These are phyloP conservation scores for Fusarium neocosmosporiellum DNA, from an alignment of 2,329 filamentous ascomycete genomes.

Conservation along the genomic window DNA sequence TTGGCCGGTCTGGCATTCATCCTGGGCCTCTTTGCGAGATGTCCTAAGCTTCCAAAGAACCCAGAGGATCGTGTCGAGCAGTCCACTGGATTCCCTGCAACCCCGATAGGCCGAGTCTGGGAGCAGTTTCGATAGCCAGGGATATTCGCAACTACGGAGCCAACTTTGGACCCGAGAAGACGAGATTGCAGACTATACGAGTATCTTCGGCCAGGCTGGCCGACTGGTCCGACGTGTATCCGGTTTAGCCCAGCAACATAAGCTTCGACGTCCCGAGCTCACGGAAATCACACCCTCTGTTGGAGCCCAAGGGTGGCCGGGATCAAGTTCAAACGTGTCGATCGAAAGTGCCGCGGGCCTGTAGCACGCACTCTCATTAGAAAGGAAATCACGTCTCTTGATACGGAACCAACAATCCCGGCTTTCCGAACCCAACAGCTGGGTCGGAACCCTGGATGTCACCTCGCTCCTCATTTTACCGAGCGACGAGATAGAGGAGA, in stretches of 20 bases:
- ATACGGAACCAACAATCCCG: constrained; percentile 4
- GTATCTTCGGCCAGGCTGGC: not conserved
- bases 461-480: constrained; percentile 14
- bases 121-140: not conserved
- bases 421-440: constrained; percentile 8
- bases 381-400: constrained; percentile 9
- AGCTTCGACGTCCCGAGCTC: constrained; percentile 18
- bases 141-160: not conserved
- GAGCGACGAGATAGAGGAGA: constrained; percentile 23
- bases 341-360: constrained; percentile 13
- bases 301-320: constrained; percentile 15
- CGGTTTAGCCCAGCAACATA: not conserved
- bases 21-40: constrained; percentile 33
- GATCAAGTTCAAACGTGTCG: constrained; percentile 22
- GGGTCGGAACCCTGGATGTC: not conserved
- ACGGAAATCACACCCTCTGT: constrained; percentile 12
- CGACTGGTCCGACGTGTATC: constrained; percentile 6
- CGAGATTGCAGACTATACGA: not conserved
- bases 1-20: constrained; percentile 32
- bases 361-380: not conserved
- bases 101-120: constrained; percentile 26
- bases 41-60: constrained; percentile 32
- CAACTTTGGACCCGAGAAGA: constrained; percentile 1
- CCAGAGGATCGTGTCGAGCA: constrained; percentile 3
- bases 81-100: constrained; percentile 5